These are phyloP conservation scores for Ophiostoma pallidulum DNA, from an alignment of 2,329 filamentous ascomycete genomes.

Conservation along the genomic window DNA sequence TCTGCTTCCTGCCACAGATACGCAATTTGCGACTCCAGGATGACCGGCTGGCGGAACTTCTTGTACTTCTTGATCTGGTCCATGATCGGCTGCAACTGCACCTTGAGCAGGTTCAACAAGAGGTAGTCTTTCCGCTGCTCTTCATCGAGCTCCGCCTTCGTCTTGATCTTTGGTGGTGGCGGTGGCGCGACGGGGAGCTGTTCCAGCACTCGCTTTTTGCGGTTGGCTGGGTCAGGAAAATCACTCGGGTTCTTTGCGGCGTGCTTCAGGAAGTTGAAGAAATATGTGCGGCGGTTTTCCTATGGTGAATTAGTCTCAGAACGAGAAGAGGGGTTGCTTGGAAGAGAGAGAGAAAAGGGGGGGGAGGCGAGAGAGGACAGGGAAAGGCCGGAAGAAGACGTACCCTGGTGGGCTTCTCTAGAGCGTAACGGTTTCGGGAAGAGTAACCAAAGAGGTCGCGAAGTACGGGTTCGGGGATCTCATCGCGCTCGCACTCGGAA, in stretches of 20 bases:
- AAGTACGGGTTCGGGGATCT: constrained; percentile 55
- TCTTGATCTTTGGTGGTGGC: constrained; percentile 55
- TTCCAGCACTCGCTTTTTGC: constrained; percentile 78
- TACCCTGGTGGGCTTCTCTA: constrained; percentile 52
- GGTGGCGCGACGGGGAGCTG: constrained; percentile 65
- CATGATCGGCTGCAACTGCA: constrained; percentile 88
- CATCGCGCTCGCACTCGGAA: constrained; percentile 57
- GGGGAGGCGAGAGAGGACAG: too few species aligned
- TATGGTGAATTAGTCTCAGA: constrained; percentile 26
- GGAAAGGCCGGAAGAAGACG: constrained; percentile 39
- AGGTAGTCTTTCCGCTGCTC: constrained; percentile 77
- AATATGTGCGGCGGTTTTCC: constrained; percentile 67
- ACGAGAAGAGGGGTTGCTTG: not conserved
- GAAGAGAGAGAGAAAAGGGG: constrained; percentile 6
- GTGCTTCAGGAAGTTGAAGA: constrained; percentile 62
- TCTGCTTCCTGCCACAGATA: constrained; percentile 82
- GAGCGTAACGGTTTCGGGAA: constrained; percentile 61
- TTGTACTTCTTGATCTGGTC: constrained; percentile 93
- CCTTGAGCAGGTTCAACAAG: constrained; percentile 77
- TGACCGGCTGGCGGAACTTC: constrained; percentile 72
- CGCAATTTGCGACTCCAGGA: constrained; percentile 62
- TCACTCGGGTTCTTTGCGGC: constrained; percentile 74
- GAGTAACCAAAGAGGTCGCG: constrained; percentile 81
- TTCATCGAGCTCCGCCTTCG: constrained; percentile 70
- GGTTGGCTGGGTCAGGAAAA: constrained; percentile 76